Evolutionary conservation across 2,329 filamentous ascomycete genomes (phyloP), one percentile per base, ranked within the genome.

Genomic region (Colletotrichum plurivorum): DNA sequence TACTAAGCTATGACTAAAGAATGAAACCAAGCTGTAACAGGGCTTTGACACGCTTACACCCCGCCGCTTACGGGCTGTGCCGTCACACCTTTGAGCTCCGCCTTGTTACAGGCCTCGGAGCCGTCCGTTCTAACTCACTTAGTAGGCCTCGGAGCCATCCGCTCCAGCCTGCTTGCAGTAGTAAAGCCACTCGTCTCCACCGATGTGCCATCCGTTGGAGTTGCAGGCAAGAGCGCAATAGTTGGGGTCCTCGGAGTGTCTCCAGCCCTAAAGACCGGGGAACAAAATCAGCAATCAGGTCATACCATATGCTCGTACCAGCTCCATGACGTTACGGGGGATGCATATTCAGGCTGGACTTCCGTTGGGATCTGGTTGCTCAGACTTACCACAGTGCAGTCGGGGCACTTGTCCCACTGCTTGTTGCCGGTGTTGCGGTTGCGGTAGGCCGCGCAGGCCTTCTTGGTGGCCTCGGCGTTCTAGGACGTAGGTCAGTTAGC

Each of bases 401-500:
- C 59, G 15, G 49, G 49, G 59, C 39, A 62, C 10, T 12, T 62
- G n/a, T 62, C 59, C 59, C 59, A 54, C 16, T 62, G 59, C 22
- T 62, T 13, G 22, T n/a, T 62, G 41, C 59, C 59, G 7, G 59
- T 62, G 49, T 62, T 53, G 20, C 59, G 39, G 8, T 25, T n/a
- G 36, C 39, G 52, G 59, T 62, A 55, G 8, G 41, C 10, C 8
- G 27, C 45, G 48, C 58, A 61, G 25, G 58, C 58, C 39, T 22
- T 43, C 46, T 52, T 31, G 12, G 58, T 61, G 6, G 58, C 58
- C 13, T 16, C 27, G 18, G 45, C 13, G 46, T 61, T 61, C 45
- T 61, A 5, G 16, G 4, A 25, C 16, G 39, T 4, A 4, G 4
- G 39, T 43, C 39, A 15, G 39, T 43, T 8, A 31, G 4, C 27